A percentile compares a stretch with the other conserved stretches of the same genome.
These are phyloP conservation scores for Flammula alnicola DNA, from an alignment of 1,284 basidiomycete genomes.

Conservation along the genomic window DNA sequence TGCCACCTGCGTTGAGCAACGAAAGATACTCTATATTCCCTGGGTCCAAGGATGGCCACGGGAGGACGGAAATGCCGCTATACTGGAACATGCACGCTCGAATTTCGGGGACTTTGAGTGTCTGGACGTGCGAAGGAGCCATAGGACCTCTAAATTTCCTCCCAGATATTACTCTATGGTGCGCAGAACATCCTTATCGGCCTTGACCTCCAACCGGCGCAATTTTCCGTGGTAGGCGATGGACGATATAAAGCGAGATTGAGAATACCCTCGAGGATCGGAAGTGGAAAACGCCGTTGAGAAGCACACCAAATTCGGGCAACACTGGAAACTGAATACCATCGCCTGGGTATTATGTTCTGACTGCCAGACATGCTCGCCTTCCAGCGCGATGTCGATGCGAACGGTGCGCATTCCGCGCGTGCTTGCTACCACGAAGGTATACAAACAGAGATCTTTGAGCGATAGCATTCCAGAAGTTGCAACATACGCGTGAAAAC, in stretches of 20 bases:
- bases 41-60: no score
- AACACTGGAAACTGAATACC: slow-evolving; percentile 27
- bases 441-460: slow-evolving; percentile 34
- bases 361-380: slow-evolving; percentile 33
- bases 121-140: slow-evolving; percentile 18
- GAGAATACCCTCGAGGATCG: slow-evolving; percentile 18
- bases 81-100: slow-evolving; percentile 16
- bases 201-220: slow-evolving; percentile 27
- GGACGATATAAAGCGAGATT: no score
- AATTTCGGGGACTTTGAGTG: slow-evolving; percentile 13
- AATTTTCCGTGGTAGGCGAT: slow-evolving; percentile 18
- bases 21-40: no score
- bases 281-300: slow-evolving; percentile 33
- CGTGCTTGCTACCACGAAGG: slow-evolving; percentile 34
- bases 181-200: slow-evolving; percentile 13
- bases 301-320: slow-evolving; percentile 35
- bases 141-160: slow-evolving; percentile 18
- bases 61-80: no score
- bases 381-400: slow-evolving; percentile 37
- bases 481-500: slow-evolving; percentile 35
- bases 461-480: slow-evolving; percentile 31
- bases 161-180: slow-evolving; percentile 14
- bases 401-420: slow-evolving; percentile 28
- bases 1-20: background rate
- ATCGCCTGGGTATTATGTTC: slow-evolving; percentile 30